Percentiles rank a stretch among this genome's conserved stretches.
phyloP scores from a whole-genome alignment of 176 grass and related monocot genomes.

The Secale cereale region DNA sequence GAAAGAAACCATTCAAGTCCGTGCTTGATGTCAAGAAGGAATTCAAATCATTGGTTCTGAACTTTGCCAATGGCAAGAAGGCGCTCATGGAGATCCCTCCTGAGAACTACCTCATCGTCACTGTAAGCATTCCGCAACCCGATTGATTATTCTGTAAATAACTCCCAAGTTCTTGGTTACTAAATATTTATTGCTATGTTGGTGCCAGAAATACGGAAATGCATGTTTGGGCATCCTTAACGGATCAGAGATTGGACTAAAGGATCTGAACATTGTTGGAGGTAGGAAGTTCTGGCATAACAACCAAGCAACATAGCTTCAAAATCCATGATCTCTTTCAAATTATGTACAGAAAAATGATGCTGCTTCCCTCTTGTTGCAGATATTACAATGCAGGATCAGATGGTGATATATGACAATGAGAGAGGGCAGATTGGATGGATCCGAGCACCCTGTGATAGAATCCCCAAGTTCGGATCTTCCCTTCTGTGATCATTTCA shows the following conservation, averaged over 20 bases:
- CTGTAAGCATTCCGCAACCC: conserved; percentile 49
- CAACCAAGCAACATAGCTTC: background rate
- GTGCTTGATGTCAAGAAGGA: conserved; percentile 79
- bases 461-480: conserved; percentile 76
- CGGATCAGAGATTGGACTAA: conserved; percentile 73
- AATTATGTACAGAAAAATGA: background rate
- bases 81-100: conserved; percentile 78
- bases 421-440: conserved; percentile 93
- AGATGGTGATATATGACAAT: conserved; percentile 98
- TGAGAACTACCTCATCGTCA: conserved; percentile 93
- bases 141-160: background rate
- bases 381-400: conserved; percentile 93
- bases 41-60: conserved; percentile 69
- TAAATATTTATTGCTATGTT: conserved; percentile 15
- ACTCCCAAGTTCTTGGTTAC: background rate
- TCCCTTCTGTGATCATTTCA: conserved; percentile 79
- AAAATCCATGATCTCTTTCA: background rate
- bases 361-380: background rate
- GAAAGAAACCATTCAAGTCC: conserved; percentile 78
- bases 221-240: conserved; percentile 96
- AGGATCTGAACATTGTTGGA: conserved; percentile 83
- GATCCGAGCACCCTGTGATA: conserved; percentile 79
- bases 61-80: conserved; percentile 66
- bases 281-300: conserved; percentile 42
- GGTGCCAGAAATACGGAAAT: conserved; percentile 81